Percentiles rank a stretch among this genome's conserved stretches.
phyloP scores from a whole-genome alignment of 2,329 filamentous ascomycete species.

The Sporothrix variecibatus region DNA sequence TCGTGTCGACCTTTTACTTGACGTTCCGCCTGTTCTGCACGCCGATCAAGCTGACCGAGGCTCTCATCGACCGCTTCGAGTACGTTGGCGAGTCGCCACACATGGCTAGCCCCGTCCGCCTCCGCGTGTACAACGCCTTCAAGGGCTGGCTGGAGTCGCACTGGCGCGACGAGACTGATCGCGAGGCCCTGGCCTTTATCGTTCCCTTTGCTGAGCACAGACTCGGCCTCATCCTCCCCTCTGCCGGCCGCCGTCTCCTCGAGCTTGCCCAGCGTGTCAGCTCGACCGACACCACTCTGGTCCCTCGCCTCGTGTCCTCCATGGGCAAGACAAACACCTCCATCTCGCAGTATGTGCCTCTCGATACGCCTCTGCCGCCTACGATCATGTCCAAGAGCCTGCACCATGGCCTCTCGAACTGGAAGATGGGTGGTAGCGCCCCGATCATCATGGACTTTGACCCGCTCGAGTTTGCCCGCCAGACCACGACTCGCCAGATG shows the following conservation, averaged over 20 bases:
- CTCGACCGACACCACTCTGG: slow-evolving; percentile 68
- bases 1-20: slow-evolving; percentile 92
- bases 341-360: slow-evolving; percentile 67
- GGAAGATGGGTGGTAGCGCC: slow-evolving; percentile 66
- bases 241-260: slow-evolving; percentile 75
- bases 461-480: slow-evolving; percentile 83
- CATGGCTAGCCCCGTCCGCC: slow-evolving; percentile 75
- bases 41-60: slow-evolving; percentile 74
- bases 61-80: slow-evolving; percentile 87
- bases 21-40: slow-evolving; percentile 93
- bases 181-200: slow-evolving; percentile 73
- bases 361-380: slow-evolving; percentile 70
- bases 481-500: slow-evolving; percentile 91
- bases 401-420: slow-evolving; percentile 68
- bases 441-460: slow-evolving; percentile 89
- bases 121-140: slow-evolving; percentile 94
- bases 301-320: slow-evolving; percentile 79
- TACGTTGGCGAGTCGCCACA: slow-evolving; percentile 79
- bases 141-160: slow-evolving; percentile 97
- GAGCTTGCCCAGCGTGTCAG: slow-evolving; percentile 80
- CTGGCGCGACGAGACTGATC: slow-evolving; percentile 83
- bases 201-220: slow-evolving; percentile 76
- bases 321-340: slow-evolving; percentile 86
- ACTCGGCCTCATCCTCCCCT: slow-evolving; percentile 68
- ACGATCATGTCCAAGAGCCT: slow-evolving; percentile 76